phyloP scores from a whole-genome alignment of 306 rosid genomes.

The Lathyrus tuberosus region DNA sequence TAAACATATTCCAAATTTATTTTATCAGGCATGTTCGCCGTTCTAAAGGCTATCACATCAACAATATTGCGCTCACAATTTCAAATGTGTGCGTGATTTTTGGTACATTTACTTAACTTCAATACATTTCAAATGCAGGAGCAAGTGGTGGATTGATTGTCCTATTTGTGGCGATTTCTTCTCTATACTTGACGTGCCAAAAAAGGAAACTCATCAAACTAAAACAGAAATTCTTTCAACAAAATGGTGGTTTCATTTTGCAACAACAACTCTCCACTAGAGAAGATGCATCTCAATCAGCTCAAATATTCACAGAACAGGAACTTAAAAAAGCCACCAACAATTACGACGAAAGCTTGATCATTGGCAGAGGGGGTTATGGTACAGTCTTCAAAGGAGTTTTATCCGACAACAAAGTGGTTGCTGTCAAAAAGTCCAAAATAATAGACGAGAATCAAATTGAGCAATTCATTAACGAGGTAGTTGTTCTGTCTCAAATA shows the following conservation, averaged over 20 bases:
- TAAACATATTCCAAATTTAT: not conserved
- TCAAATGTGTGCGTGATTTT: no score
- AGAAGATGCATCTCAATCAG: not conserved
- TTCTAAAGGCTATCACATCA: no score
- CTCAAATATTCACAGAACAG: conserved; percentile 35
- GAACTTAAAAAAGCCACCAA: conserved; percentile 50
- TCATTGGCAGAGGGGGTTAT: conserved; percentile 43
- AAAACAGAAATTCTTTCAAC: conserved; percentile 39
- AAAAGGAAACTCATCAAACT: conserved; percentile 41
- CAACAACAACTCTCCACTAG: conserved; percentile 33
- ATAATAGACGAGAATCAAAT: conserved; percentile 39
- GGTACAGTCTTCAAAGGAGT: conserved; percentile 47
- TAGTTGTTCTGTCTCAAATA: conserved; percentile 50
- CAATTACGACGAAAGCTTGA: conserved; percentile 33
- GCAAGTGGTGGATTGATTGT: not conserved
- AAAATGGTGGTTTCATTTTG: conserved; percentile 47
- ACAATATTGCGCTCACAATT: no score
- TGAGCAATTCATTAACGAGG: conserved; percentile 52
- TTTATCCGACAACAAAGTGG: not conserved
- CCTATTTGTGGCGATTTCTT: not conserved
- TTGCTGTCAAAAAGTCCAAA: conserved; percentile 52
- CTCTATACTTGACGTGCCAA: conserved; percentile 23
- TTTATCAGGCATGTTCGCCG: no score
- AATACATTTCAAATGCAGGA: conserved; percentile 30
- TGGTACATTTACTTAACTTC: no score